Evolutionary conservation across 768 basidiomycete species (phyloP).

Genomic region (Lentinula boryana): DNA sequence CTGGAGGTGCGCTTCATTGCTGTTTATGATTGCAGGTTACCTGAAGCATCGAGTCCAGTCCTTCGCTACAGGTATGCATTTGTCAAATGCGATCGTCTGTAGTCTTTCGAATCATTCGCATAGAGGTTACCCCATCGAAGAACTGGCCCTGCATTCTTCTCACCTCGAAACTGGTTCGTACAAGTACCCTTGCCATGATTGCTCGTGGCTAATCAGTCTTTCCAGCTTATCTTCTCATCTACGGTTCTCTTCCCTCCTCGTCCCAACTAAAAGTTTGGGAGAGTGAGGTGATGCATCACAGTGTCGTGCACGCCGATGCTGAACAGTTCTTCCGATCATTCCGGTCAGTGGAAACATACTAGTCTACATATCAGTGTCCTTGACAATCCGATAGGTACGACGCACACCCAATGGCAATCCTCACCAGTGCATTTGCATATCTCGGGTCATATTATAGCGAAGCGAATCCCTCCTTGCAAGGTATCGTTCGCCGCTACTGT

Average conservation of each 20-base stretch:
- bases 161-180: slow-evolving; percentile 64
- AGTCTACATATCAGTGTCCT: not conserved
- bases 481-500: slow-evolving; percentile 25
- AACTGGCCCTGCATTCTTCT: slow-evolving; percentile 72
- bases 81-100: not conserved
- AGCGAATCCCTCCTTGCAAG: slow-evolving; percentile 84
- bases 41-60: slow-evolving; percentile 24
- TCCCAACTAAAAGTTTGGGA: slow-evolving; percentile 60
- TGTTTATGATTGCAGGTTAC: not conserved
- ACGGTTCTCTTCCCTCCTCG: slow-evolving; percentile 70
- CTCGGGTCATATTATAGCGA: slow-evolving; percentile 84
- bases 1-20: slow-evolving; percentile 46
- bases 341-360: slow-evolving; percentile 31
- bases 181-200: not conserved
- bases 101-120: not conserved
- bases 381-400: slow-evolving; percentile 55
- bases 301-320: slow-evolving; percentile 60
- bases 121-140: slow-evolving; percentile 91
- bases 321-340: slow-evolving; percentile 66
- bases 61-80: slow-evolving; percentile 62
- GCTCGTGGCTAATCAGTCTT: not conserved
- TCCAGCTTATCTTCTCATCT: slow-evolving; percentile 78
- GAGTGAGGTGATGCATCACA: slow-evolving; percentile 74
- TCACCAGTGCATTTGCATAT: slow-evolving; percentile 83
- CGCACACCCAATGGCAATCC: slow-evolving; percentile 88